Base-by-base conservation (phyloP, 306 rosid species). In the Neltuma alba region DNA sequence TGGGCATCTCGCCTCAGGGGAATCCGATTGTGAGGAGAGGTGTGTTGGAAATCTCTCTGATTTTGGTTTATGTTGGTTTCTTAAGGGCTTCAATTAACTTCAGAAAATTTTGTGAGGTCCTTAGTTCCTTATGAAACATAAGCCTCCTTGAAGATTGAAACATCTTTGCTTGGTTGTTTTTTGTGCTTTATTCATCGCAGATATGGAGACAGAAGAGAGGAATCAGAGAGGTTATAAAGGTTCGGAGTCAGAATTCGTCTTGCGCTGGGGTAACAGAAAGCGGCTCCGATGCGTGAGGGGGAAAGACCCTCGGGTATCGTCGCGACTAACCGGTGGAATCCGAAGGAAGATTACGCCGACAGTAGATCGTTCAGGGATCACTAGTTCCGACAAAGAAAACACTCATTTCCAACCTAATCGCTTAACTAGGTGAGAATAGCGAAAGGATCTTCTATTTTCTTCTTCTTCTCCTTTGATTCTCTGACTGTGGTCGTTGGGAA, bases 201-300 rank as follows among this genome's bases (percentile, higher is more conserved):
- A 18, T 44, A 88, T 91, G 93, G 94, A 90, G 78, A 88, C 91
- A 16, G 92, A 85, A 52, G 97, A 88, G 84, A 85, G 91, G 71
- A 89, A 86, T 88, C 88, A 87, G 82, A 87, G 86, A 44, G 86
- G 72, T 0, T 85, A 77, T 41, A 88, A 81, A 58, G 76, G 78
- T 23, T 78, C 88, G 23, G 94, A 89, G 77, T 86, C 91, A 44
- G 92, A 88, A 62, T 80, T 92, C 50, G 88, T 92, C 86, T 83
- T 92, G 78, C 92, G 88, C 92, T 90, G 97, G 97, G 97, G 90
- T 11, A 89, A 87, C 78, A 83, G 84, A 15, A 90, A 88, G 85
- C 75, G 93, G 2, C 74, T 90, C 38, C 79, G 94, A 75, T 92
- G 97, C 37, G 91, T 89, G 74, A 84, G 97, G 85, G 89, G 88